Conservation (phyloP, 495 filamentous ascomycete genomes). For the Viridothelium virens region DNA sequence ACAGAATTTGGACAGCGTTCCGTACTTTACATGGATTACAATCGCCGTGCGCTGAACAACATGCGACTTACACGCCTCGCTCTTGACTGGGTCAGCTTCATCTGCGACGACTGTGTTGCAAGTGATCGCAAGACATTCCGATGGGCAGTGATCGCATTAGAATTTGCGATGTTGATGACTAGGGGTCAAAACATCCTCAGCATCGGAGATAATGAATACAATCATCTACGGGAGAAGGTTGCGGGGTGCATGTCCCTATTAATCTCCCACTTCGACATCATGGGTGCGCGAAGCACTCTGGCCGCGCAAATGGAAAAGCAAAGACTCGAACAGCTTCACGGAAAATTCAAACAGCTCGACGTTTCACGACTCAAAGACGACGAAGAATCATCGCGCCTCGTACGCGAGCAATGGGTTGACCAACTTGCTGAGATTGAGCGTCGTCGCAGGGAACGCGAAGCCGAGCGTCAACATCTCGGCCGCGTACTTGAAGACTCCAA, state of each 20-base stretch:
- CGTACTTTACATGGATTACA: conserved; percentile 84
- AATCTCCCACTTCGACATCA: conserved; percentile 98
- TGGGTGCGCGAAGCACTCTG: conserved; percentile 87
- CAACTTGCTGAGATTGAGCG: conserved; percentile 71
- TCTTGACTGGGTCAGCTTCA: conserved; percentile 94
- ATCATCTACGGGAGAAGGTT: conserved; percentile 72
- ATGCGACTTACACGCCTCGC: conserved; percentile 85
- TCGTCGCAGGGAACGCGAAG: conserved; percentile 62
- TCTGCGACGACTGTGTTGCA: conserved; percentile 92
- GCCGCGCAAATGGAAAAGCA: conserved; percentile 88
- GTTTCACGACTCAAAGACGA: conserved; percentile 72
- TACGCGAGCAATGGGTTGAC: conserved; percentile 63
- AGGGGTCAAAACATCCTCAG: conserved; percentile 81
- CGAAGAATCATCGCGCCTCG: conserved; percentile 66
- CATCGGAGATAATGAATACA: conserved; percentile 80
- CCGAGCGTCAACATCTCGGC: conserved; percentile 84
- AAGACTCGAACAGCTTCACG: conserved; percentile 60
- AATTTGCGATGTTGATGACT: conserved; percentile 97
- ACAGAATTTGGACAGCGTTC: conserved; percentile 96
- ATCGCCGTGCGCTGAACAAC: conserved; percentile 91
- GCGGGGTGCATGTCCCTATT: conserved; percentile 96
- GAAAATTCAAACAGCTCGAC: conserved; percentile 66
- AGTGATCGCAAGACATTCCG: conserved; percentile 94
- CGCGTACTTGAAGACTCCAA: conserved; percentile 87
- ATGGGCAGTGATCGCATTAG: conserved; percentile 90